phyloP scores from a whole-genome alignment of 1,139 yeast genomes.

The Hansenula sp. region DNA sequence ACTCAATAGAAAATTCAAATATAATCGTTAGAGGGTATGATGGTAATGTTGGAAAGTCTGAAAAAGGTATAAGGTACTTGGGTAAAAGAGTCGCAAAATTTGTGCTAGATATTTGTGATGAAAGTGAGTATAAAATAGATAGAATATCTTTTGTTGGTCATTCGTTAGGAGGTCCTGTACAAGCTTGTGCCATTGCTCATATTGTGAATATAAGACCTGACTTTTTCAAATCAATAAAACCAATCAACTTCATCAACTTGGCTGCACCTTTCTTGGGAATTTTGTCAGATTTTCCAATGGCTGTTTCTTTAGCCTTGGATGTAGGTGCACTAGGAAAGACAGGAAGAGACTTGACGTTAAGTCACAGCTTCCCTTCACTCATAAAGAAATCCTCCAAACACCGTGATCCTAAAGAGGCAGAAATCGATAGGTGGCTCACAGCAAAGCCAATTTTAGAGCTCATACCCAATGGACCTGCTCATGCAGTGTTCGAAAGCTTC shows the following conservation, averaged over 20 bases:
- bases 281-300: slow-evolving; percentile 54
- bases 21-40: slow-evolving; percentile 54
- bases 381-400: slow-evolving; percentile 6
- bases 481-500: slow-evolving; percentile 42
- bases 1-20: slow-evolving; percentile 26
- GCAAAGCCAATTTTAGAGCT: slow-evolving; percentile 46
- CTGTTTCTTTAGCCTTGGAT: slow-evolving; percentile 53
- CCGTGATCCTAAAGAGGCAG: slow-evolving; percentile 5
- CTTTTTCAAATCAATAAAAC: slow-evolving; percentile 45
- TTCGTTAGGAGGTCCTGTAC: slow-evolving; percentile 64
- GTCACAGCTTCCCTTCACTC: slow-evolving; percentile 26
- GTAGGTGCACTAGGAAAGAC: slow-evolving; percentile 62
- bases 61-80: slow-evolving; percentile 53
- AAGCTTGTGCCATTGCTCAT: slow-evolving; percentile 58
- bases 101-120: slow-evolving; percentile 43
- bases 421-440: slow-evolving; percentile 19
- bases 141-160: slow-evolving; percentile 59
- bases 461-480: slow-evolving; percentile 46
- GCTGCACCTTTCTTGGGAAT: slow-evolving; percentile 65
- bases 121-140: slow-evolving; percentile 33
- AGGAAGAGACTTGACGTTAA: slow-evolving; percentile 56
- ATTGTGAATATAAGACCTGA: slow-evolving; percentile 45
- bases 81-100: slow-evolving; percentile 58
- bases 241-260: slow-evolving; percentile 52
- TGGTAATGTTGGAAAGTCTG: slow-evolving; percentile 60